Base-by-base conservation (phyloP, 208 protist genomes). In the Trypanosoma mega region DNA sequence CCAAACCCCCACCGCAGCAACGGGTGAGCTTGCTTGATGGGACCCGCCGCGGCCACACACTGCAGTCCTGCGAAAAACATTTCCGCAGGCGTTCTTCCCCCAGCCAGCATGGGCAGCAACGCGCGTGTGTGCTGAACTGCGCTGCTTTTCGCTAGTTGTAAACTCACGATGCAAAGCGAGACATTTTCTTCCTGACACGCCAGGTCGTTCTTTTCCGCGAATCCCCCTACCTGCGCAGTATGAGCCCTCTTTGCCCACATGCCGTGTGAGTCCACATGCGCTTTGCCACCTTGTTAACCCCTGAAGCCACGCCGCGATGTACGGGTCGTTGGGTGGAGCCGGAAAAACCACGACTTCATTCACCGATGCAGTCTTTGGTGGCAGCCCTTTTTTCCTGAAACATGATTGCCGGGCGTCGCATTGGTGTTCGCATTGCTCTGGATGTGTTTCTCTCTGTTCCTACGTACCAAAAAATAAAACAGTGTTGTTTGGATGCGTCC, bases 71-170 rank as follows among this genome's bases (percentile, higher is more conserved):
- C 36, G n/a, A 43, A 3, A 27, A 31, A 48, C 37, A 60, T 48
- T 48, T n/a, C 8, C 18, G 54, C 34, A 8, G 54, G 2, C 21
- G 18, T 33, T 45, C 18, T 48, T 9, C 21, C 37, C 23, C 26
- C 4, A 8, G 33, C 37, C 11, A 45, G 2, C 20, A 47, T 21
- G 33, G 37, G 2, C 2, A 31, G n/a, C 23, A 48, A 27, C 1
- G 23, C 49, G 2, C 54, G 11, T 18, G 39, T 48, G 1, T 48
- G 49, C 24, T 60, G 54, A 3, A 60, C 24, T 12, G 54, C 1
- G 24, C 39, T 60, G 54, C 37, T 48, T 16, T 48, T 60, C 30
- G 9, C 39, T 4, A 60, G 39, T 31, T 48, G 54, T n/a, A 60
- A 48, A 60, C 54, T 48, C 30, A 48, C 33, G 34, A 60, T 60